Percentiles rank a stretch among this genome's conserved stretches.
Conservation (phyloP, 2,329 filamentous ascomycete species). For the Annulohypoxylon truncatum region DNA sequence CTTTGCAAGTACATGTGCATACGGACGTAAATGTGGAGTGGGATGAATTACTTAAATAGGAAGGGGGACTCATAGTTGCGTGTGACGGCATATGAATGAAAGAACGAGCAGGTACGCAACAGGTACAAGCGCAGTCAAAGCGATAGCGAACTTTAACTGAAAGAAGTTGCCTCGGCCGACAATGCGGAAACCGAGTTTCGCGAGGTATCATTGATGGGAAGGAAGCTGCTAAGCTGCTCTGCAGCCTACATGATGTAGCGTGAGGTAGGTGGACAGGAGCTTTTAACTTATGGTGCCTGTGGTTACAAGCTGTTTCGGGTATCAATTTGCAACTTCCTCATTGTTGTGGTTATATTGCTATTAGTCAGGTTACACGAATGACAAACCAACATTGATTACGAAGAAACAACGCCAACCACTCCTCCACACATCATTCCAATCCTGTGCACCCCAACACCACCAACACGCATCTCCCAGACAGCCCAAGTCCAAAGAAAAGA, state of each 20-base stretch:
- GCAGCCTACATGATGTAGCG: not conserved
- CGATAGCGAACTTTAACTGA: conserved; percentile 6
- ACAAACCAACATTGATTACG: conserved; percentile 39
- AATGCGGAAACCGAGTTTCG: conserved; percentile 30
- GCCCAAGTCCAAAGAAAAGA: not conserved
- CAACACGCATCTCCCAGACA: conserved; percentile 8
- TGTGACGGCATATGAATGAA: conserved; percentile 23
- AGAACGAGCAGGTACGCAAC: conserved; percentile 7
- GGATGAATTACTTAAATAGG: conserved; percentile 30
- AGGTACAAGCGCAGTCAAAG: conserved; percentile 13
- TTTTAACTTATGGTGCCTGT: conserved; percentile 4
- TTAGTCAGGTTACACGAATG: conserved; percentile 38
- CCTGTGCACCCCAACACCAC: conserved; percentile 4
- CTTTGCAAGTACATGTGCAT: conserved; percentile 17
- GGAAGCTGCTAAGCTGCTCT: conserved; percentile 6
- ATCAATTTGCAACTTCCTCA: conserved; percentile 36
- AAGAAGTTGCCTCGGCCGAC: conserved; percentile 32
- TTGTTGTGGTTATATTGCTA: conserved; percentile 21
- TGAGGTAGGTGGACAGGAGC: not conserved
- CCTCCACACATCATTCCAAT: conserved; percentile 16
- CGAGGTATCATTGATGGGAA: conserved; percentile 26
- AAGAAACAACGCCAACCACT: conserved; percentile 23
- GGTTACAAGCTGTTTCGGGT: conserved; percentile 31
- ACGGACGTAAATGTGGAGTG: conserved; percentile 31
- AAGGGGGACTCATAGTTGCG: conserved; percentile 25